Evolutionary conservation across 1,284 basidiomycete species (phyloP).

Genomic region (Austroboletus rostrupii): DNA sequence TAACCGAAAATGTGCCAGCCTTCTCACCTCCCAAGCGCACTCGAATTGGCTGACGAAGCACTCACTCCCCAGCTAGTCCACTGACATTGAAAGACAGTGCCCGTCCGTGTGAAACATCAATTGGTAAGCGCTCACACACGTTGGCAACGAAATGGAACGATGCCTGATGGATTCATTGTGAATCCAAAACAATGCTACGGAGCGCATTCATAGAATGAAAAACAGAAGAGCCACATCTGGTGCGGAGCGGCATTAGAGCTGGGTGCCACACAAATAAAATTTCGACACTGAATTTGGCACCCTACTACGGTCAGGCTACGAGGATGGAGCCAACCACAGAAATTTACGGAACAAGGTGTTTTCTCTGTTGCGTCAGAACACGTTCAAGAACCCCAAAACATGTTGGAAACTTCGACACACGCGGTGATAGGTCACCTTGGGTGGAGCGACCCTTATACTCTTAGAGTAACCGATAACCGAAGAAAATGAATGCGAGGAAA

Average conservation of each 20-base stretch:
- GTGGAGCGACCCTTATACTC: slow-evolving; percentile 1
- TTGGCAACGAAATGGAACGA: slow-evolving; percentile 4
- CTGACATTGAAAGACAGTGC: slow-evolving; percentile 11
- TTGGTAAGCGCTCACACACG: background rate
- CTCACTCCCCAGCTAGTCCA: slow-evolving; percentile 6
- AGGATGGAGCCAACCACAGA: background rate
- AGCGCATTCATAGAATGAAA: slow-evolving; percentile 4
- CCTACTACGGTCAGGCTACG: background rate
- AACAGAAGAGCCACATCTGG: background rate
- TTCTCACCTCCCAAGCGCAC: slow-evolving; percentile 18
- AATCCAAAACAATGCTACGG: slow-evolving; percentile 15
- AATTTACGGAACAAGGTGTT: background rate
- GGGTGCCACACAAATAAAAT: background rate
- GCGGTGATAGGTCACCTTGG: slow-evolving; percentile 1
- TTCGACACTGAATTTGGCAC: background rate
- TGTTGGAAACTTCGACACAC: background rate
- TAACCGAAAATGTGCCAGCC: slow-evolving; percentile 3
- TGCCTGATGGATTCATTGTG: slow-evolving; percentile 2
- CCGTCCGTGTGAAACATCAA: background rate
- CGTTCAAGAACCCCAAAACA: background rate
- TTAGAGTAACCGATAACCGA: slow-evolving; percentile 1
- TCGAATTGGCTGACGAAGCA: slow-evolving; percentile 12
- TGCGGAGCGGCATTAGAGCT: background rate
- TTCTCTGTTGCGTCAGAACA: background rate
- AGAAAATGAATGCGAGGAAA: slow-evolving; percentile 7